Evolutionary conservation across 2,329 filamentous ascomycete genomes (phyloP), one percentile per base, ranked within the genome.

Genomic region (Huntiella decipiens): DNA sequence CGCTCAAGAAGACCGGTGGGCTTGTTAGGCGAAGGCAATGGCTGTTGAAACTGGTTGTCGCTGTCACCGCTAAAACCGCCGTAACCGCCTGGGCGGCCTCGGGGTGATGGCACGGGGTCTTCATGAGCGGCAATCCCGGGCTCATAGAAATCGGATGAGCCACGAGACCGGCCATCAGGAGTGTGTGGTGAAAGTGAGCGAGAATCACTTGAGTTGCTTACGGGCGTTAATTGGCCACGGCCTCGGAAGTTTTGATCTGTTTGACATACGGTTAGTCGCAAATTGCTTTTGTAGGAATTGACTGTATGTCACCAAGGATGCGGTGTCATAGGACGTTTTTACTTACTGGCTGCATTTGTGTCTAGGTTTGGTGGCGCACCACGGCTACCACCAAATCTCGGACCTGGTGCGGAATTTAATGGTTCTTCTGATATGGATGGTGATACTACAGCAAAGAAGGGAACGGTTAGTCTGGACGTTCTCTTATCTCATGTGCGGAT

Each of bases 131-230:
- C 66, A 51, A 70, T 71, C 28, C 57, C 58, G 3, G 67, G 65
- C 16, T 61, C 54, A 49, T 66, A 69, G 50, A 64, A 65, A 45
- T 68, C 68, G 35, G 67, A 65, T 31, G 56, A 52, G 55, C 56
- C 61, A 49, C 56, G 66, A 54, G 57, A 66, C 44, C 61, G 61
- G 43, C 57, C 66, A 48, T 61, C 64, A 19, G 72, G 68, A 11
- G 73, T 75, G 46, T 68, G 65, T 5, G 79, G 79, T n/a, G 81
- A 83, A 19, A 71, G 65, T 48, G 70, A 72, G 51, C 67, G 70
- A 36, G 74, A 77, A 43, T 70, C 70, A 53, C 69, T 71, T 16
- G 68, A 68, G 47, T 68, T 68, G 59, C 76, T 82, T 43, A 71
- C 63, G 43, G 77, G 77, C 8, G 77, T 82, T 47, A 79, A 61